phyloP scores from a whole-genome alignment of 495 filamentous ascomycete genomes.

The Talaromyces nanjingensis region DNA sequence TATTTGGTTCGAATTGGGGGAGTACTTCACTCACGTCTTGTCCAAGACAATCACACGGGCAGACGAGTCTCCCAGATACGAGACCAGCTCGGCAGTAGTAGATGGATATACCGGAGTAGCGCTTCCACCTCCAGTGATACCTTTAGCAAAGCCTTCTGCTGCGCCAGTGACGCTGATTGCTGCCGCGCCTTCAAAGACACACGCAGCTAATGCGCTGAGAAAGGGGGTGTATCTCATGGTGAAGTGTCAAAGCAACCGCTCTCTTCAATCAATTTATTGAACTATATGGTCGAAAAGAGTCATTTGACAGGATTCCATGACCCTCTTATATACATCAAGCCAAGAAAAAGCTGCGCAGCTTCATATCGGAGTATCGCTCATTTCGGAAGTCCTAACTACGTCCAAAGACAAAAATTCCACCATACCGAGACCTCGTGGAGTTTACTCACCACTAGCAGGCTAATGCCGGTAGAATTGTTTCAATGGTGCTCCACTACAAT shows the following conservation, averaged over 20 bases:
- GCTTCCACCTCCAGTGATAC: background rate
- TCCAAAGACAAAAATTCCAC: background rate
- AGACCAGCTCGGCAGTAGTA: background rate
- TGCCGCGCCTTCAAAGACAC: background rate
- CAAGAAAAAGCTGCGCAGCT: background rate
- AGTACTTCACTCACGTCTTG: background rate
- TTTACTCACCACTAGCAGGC: background rate
- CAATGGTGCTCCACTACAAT: background rate
- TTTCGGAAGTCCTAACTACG: background rate
- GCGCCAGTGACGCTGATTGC: background rate
- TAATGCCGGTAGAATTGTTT: background rate
- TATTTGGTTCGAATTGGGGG: background rate
- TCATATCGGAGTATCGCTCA: background rate
- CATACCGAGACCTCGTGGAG: background rate
- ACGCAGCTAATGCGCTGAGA: background rate
- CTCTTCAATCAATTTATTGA: background rate
- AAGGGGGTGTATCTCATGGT: background rate
- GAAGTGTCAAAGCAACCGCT: background rate
- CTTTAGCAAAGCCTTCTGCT: background rate
- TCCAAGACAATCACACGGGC: background rate
- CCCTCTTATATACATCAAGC: background rate
- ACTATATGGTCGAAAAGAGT: background rate
- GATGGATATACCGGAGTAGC: background rate
- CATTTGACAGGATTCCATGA: background rate
- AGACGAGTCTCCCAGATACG: background rate